phyloP scores from a whole-genome alignment of 2,329 filamentous ascomycete genomes.

The Botrytis squamosa region DNA sequence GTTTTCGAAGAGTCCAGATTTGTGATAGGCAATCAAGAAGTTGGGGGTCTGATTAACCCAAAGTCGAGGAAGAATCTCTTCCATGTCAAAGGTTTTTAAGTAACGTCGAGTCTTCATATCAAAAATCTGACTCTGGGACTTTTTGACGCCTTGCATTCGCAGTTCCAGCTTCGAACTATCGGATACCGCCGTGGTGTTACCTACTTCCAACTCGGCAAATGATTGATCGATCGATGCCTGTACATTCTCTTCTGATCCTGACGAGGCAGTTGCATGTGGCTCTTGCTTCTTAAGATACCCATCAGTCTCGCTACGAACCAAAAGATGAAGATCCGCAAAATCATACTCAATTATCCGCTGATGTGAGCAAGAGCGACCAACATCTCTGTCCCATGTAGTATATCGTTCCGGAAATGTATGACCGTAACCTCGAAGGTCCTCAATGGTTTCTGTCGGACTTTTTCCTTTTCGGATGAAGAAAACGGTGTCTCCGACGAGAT shows the following conservation, averaged over 20 bases:
- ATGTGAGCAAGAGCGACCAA: constrained; percentile 57
- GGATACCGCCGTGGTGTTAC: constrained; percentile 38
- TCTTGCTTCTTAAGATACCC: constrained; percentile 47
- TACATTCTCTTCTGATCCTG: too few relatives aligned
- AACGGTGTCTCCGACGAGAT: constrained; percentile 55
- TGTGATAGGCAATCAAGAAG: constrained; percentile 52
- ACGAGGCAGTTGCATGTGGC: background rate
- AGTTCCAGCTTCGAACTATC: constrained; percentile 40
- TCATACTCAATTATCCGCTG: constrained; percentile 60
- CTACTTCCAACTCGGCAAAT: constrained; percentile 13
- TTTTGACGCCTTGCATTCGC: constrained; percentile 39
- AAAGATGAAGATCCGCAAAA: constrained; percentile 51
- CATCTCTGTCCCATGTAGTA: constrained; percentile 59
- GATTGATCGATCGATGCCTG: constrained; percentile 27
- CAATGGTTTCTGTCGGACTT: constrained; percentile 55
- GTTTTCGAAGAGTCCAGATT: constrained; percentile 43
- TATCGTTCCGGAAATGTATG: constrained; percentile 66
- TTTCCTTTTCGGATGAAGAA: constrained; percentile 65
- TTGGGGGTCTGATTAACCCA: constrained; percentile 53
- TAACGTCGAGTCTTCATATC: constrained; percentile 47
- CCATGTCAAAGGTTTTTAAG: constrained; percentile 26
- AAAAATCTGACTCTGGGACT: constrained; percentile 36
- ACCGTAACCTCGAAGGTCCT: constrained; percentile 58
- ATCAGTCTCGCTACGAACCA: constrained; percentile 59
- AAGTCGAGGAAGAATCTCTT: constrained; percentile 45